These are phyloP conservation scores for Senna tora DNA, from an alignment of 306 rosid species.

Conservation along the genomic window DNA sequence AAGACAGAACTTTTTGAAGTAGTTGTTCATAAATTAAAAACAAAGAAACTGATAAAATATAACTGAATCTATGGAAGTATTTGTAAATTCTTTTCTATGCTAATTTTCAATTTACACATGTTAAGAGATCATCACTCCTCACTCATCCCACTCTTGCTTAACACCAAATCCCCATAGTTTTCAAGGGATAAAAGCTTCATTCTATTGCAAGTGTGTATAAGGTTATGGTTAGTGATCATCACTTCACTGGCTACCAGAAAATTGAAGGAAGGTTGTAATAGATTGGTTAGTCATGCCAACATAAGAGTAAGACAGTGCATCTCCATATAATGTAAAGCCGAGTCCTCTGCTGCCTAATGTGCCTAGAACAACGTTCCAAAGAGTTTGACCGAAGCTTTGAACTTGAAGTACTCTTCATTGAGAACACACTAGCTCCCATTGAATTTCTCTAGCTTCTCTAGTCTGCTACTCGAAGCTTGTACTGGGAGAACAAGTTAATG, in stretches of 20 bases:
- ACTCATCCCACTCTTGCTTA: slow-evolving; percentile 1
- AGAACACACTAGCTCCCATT: slow-evolving; percentile 57
- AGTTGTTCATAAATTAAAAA: neutral
- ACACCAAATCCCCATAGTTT: slow-evolving; percentile 3
- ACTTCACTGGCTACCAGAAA: slow-evolving; percentile 1
- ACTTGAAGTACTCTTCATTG: slow-evolving; percentile 54
- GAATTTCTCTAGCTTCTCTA: neutral
- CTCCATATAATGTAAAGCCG: slow-evolving; percentile 96
- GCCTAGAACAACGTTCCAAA: slow-evolving; percentile 74
- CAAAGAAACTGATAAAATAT: neutral
- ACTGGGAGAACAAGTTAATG: neutral
- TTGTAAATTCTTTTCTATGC: slow-evolving; percentile 31
- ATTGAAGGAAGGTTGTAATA: neutral
- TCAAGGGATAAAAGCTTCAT: neutral
- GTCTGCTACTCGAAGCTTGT: neutral
- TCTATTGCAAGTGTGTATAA: neutral
- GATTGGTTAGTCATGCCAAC: slow-evolving; percentile 70
- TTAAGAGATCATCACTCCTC: neutral
- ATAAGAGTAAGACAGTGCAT: slow-evolving; percentile 81
- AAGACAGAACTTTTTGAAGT: neutral
- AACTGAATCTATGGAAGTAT: neutral
- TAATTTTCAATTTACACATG: slow-evolving; percentile 40
- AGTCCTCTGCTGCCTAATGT: slow-evolving; percentile 72
- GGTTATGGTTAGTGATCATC: neutral
- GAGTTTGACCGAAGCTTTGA: slow-evolving; percentile 55